Percentiles rank a stretch among this genome's conserved stretches.
phyloP scores from a whole-genome alignment of 176 grass and related monocot genomes.

The Aegilops umbellulata region DNA sequence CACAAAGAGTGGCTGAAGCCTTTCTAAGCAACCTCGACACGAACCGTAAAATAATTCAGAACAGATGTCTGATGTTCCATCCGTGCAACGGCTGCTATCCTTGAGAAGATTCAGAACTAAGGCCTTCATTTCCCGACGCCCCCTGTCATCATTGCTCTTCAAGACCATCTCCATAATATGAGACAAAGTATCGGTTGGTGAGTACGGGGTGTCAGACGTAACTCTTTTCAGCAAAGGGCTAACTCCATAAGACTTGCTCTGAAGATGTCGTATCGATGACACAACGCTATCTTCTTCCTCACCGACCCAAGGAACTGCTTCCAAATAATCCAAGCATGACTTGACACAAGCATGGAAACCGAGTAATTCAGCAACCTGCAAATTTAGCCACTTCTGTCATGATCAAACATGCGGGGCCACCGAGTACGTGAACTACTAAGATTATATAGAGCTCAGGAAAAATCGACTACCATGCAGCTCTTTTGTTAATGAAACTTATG shows the following conservation, averaged over 20 bases:
- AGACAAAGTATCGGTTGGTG: slow-evolving; percentile 55
- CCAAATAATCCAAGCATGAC: slow-evolving; percentile 87
- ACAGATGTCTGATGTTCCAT: slow-evolving; percentile 51
- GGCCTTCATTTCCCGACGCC: slow-evolving; percentile 79
- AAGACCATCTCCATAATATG: slow-evolving; percentile 76
- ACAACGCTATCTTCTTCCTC: slow-evolving; percentile 79
- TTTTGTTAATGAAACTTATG: background rate
- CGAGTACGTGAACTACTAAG: background rate
- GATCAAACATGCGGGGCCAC: background rate
- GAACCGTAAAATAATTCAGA: slow-evolving; percentile 51
- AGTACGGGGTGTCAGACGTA: slow-evolving; percentile 46
- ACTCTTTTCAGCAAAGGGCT: slow-evolving; percentile 65
- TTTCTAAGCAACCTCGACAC: slow-evolving; percentile 58
- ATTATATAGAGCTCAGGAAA: background rate
- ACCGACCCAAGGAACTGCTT: slow-evolving; percentile 80
- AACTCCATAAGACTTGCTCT: slow-evolving; percentile 43
- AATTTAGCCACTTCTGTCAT: background rate
- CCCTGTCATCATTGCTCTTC: slow-evolving; percentile 64
- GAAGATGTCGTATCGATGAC: slow-evolving; percentile 53
- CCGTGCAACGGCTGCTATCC: slow-evolving; percentile 44
- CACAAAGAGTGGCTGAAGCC: slow-evolving; percentile 38
- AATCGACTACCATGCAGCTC: background rate
- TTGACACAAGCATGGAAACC: slow-evolving; percentile 59
- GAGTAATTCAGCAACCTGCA: slow-evolving; percentile 70
- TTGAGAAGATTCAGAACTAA: slow-evolving; percentile 79